Conservation (phyloP, 2,329 filamentous ascomycete species). For the Fusarium sambucinum region DNA sequence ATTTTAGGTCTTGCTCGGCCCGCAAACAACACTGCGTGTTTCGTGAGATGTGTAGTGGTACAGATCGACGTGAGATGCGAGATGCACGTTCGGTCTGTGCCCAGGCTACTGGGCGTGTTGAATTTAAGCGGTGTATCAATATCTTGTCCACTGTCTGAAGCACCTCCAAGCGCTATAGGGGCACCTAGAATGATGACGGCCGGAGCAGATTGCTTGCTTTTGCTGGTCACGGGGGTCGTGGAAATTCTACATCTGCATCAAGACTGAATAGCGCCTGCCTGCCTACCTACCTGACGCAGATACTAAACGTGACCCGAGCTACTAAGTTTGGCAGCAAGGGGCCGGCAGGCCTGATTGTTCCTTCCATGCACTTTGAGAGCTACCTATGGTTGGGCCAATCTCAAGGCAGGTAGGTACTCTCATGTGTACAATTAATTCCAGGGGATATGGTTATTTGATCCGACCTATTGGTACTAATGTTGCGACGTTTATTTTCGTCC, state of each 20-base stretch:
- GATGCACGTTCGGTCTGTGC: slow-evolving; percentile 28
- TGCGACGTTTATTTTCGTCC: slow-evolving; percentile 6
- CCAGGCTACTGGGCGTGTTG: slow-evolving; percentile 20
- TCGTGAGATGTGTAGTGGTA: slow-evolving; percentile 8
- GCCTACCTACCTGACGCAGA: background rate
- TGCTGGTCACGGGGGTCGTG: background rate
- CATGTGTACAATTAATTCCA: background rate
- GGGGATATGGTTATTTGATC: background rate
- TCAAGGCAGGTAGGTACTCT: background rate
- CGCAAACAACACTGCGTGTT: slow-evolving; percentile 22
- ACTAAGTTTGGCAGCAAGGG: background rate
- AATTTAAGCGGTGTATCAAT: slow-evolving; percentile 18
- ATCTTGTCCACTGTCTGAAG: slow-evolving; percentile 18
- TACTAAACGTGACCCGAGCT: background rate
- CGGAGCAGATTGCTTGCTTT: background rate
- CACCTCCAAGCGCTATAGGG: background rate
- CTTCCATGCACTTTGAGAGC: background rate
- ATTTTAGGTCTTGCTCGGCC: slow-evolving; percentile 12
- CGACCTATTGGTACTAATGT: background rate
- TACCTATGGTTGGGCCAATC: background rate
- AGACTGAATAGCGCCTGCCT: background rate
- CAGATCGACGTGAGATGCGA: slow-evolving; percentile 16
- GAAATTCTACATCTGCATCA: background rate
- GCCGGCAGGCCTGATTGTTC: background rate
- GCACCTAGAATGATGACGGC: slow-evolving; percentile 15